Conservation (phyloP, 768 basidiomycete species). For the Scleroderma citrinum region DNA sequence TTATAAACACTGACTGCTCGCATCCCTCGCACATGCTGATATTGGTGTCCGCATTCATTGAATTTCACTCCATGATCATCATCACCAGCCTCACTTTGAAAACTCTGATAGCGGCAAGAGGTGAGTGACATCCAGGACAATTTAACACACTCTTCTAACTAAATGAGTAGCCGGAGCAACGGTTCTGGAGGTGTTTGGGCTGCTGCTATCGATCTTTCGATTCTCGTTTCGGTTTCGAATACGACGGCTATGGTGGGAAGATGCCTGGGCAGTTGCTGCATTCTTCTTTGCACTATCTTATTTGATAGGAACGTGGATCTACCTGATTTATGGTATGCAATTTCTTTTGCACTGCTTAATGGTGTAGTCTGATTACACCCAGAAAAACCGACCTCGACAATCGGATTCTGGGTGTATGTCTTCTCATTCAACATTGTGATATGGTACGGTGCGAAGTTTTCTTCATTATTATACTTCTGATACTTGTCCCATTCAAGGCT, state of each 20-base stretch:
- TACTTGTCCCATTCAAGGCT: constrained; percentile 7
- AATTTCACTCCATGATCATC: background rate
- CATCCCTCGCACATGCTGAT: no score
- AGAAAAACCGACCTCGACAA: background rate
- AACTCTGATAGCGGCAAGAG: background rate
- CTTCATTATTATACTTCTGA: background rate
- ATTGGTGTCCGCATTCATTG: background rate
- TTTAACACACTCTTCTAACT: background rate
- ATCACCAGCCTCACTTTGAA: no score
- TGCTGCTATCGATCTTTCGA: constrained; percentile 13
- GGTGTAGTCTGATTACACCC: no score
- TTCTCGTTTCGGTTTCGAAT: constrained; percentile 13
- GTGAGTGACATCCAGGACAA: constrained; percentile 2
- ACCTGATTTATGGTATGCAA: constrained; percentile 5
- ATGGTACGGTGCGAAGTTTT: constrained; percentile 10
- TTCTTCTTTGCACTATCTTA: constrained; percentile 10
- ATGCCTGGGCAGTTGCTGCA: constrained; percentile 10
- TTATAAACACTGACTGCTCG: no score
- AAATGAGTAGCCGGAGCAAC: constrained; percentile 2
- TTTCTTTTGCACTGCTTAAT: background rate
- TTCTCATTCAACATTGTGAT: constrained; percentile 3
- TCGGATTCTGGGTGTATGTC: constrained; percentile 11
- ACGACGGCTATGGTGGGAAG: constrained; percentile 11
- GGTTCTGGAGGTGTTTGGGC: constrained; percentile 8
- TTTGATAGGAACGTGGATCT: constrained; percentile 9